phyloP scores from a whole-genome alignment of 2,329 filamentous ascomycete species.

The Cordyceps cateniannulata region DNA sequence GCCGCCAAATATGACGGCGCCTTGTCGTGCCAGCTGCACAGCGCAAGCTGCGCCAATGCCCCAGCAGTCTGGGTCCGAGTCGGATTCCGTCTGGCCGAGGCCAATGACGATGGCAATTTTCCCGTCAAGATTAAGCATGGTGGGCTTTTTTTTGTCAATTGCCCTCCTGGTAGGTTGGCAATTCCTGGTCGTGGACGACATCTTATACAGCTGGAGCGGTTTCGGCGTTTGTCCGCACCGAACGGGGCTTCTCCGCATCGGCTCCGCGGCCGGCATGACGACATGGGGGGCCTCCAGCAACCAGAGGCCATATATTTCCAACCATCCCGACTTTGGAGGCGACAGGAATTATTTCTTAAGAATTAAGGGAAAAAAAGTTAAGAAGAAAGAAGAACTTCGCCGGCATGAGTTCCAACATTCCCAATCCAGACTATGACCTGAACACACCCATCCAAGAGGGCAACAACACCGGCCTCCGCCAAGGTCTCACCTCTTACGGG shows the following conservation, averaged over 20 bases:
- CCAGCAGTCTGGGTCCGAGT: constrained; percentile 31
- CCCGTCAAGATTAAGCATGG: constrained; percentile 32
- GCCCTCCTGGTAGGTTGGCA: background rate
- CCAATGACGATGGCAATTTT: constrained; percentile 41
- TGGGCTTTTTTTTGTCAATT: background rate
- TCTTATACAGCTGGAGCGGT: background rate
- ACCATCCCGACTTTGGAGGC: background rate
- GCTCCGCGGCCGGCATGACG: constrained; percentile 1
- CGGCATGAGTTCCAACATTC: background rate
- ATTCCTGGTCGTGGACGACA: background rate
- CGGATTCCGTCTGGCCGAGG: constrained; percentile 35
- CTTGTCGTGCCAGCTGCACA: constrained; percentile 39
- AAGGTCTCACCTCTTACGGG: constrained; percentile 62
- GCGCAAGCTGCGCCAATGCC: constrained; percentile 45
- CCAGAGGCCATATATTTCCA: constrained; percentile 7
- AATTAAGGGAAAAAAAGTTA: no score
- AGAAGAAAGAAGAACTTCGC: no score
- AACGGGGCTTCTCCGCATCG: constrained; percentile 1
- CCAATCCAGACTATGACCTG: constrained; percentile 55
- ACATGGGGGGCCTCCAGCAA: background rate
- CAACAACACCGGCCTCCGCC: constrained; percentile 46
- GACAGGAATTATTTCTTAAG: no score
- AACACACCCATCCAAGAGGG: constrained; percentile 39
- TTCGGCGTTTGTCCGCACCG: background rate
- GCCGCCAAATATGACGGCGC: constrained; percentile 44